Percentiles rank a stretch among this genome's conserved stretches.
These are phyloP conservation scores for Quercus aquifolioides DNA, from an alignment of 306 rosid genomes.

Conservation along the genomic window DNA sequence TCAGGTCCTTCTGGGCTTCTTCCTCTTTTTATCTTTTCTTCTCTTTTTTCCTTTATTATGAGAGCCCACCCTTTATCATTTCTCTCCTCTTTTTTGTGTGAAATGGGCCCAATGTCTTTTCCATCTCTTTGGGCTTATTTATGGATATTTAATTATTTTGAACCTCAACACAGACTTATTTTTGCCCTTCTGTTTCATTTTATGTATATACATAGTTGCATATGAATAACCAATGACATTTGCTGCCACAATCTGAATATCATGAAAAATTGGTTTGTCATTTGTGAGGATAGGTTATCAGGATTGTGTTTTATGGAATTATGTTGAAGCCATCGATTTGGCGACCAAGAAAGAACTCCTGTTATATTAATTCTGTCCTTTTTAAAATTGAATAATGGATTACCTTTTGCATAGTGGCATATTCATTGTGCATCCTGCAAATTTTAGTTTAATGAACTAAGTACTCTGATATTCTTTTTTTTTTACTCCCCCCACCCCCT, in stretches of 20 bases:
- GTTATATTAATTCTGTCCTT: background rate
- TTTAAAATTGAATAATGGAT: background rate
- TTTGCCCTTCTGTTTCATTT: background rate
- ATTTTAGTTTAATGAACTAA: background rate
- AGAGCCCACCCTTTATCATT: no score
- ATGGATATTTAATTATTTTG: no score
- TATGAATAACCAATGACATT: background rate
- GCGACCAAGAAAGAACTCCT: background rate
- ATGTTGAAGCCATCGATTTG: background rate
- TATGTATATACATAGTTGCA: background rate
- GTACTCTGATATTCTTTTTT: background rate
- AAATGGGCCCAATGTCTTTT: no score
- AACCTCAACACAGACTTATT: background rate
- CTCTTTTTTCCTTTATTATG: no score
- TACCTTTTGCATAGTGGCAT: background rate
- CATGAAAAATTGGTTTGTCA: background rate
- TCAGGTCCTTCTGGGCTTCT: no score
- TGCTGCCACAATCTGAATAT: background rate
- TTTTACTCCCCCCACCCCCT: background rate
- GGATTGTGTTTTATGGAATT: background rate
- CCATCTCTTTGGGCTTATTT: no score
- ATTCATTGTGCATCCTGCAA: background rate
- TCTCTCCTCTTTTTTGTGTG: no score
- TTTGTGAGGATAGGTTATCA: background rate
- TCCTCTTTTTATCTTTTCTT: no score